Percentiles rank a stretch among this genome's conserved stretches.
phyloP scores from a whole-genome alignment of 1,284 basidiomycete genomes.

The Sphaerobolus stellatus region DNA sequence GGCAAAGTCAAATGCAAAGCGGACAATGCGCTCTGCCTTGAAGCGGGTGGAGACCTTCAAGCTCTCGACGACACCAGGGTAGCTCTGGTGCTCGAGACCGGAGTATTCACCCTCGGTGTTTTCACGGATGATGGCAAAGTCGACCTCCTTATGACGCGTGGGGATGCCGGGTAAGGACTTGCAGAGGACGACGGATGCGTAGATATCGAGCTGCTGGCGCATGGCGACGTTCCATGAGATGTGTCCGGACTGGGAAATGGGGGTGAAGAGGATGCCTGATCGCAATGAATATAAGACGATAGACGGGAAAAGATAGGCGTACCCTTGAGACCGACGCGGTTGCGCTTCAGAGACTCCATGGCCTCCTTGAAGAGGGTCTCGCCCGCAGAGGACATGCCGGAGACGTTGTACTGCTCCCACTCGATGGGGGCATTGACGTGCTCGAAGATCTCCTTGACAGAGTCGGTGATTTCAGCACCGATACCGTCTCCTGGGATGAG shows the following conservation, averaged over 20 bases:
- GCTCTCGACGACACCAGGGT: slow-evolving; percentile 97
- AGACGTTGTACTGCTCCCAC: slow-evolving; percentile 99
- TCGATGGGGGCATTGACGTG: slow-evolving; percentile 97
- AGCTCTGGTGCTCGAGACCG: slow-evolving; percentile 97
- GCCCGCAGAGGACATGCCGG: slow-evolving; percentile 91
- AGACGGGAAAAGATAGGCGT: slow-evolving; percentile 22
- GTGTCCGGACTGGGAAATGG: slow-evolving; percentile 94
- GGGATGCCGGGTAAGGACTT: slow-evolving; percentile 97
- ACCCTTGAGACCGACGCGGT: slow-evolving; percentile 99
- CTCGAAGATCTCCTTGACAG: slow-evolving; percentile 99
- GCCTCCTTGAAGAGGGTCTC: slow-evolving; percentile 97
- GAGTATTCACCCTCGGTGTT: slow-evolving; percentile 99
- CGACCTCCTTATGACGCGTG: slow-evolving; percentile 94
- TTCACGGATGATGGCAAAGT: slow-evolving; percentile 99
- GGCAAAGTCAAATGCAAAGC: slow-evolving; percentile 99
- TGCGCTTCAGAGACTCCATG: slow-evolving; percentile 94
- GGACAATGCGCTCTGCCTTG: slow-evolving; percentile 95
- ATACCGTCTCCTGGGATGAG: slow-evolving; percentile 97
- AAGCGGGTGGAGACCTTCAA: slow-evolving; percentile 96
- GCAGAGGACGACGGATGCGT: slow-evolving; percentile 97
- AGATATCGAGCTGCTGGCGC: slow-evolving; percentile 99
- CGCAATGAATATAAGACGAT: slow-evolving; percentile 5
- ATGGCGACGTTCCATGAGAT: slow-evolving; percentile 99
- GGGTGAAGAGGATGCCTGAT: slow-evolving; percentile 96
- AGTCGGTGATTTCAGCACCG: slow-evolving; percentile 95